These are phyloP conservation scores for Dalechampia spathulata DNA, from an alignment of 441 rosid species.

Conservation along the genomic window DNA sequence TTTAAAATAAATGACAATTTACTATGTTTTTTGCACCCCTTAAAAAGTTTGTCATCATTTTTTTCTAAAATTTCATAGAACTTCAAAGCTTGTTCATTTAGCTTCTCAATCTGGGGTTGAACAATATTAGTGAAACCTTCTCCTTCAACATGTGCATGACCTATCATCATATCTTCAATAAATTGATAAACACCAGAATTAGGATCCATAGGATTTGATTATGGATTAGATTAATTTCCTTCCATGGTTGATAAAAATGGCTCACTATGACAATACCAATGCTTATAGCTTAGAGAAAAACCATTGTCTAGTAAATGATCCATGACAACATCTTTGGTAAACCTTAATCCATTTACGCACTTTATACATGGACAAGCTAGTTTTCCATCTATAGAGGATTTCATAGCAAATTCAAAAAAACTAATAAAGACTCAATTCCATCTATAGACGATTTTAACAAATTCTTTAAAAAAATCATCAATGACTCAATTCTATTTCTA, in stretches of 20 bases:
- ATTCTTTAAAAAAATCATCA: too few relatives aligned
- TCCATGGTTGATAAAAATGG: background rate
- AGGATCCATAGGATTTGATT: too few relatives aligned
- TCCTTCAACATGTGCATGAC: background rate
- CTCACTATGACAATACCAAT: background rate
- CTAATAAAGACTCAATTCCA: too few relatives aligned
- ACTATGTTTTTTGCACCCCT: constrained; percentile 1
- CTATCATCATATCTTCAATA: background rate
- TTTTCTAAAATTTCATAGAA: background rate
- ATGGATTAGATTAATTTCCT: background rate
- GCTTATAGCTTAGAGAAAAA: background rate
- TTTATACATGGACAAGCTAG: background rate
- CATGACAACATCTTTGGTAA: background rate
- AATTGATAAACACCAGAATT: background rate
- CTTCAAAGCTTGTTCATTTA: background rate
- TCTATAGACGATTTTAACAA: too few relatives aligned
- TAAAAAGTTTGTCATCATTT: constrained; percentile 1
- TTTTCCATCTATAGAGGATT: background rate
- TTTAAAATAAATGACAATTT: constrained; percentile 8
- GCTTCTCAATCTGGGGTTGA: background rate
- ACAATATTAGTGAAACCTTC: background rate
- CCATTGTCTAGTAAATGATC: background rate
- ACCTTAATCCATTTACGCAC: background rate
- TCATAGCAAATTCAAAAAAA: background rate
- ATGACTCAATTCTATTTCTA: too few relatives aligned